Conservation (phyloP, 306 rosid species). For the Echinosophora koreensis region DNA sequence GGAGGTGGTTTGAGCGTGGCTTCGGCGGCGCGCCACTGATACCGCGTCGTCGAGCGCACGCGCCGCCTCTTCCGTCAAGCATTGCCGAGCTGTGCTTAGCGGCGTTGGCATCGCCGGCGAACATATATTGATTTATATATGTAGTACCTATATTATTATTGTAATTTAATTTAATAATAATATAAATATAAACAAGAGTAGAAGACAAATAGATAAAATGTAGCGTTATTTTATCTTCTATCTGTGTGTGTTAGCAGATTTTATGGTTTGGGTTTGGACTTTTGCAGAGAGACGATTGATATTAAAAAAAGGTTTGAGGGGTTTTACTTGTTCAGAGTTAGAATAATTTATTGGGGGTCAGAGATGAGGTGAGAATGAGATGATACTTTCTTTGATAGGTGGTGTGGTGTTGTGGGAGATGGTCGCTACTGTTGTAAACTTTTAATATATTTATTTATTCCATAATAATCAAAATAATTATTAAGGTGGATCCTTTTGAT, state of each 20-base stretch:
- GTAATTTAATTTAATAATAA: too few relatives aligned
- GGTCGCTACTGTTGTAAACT: not conserved
- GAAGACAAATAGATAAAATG: conserved; percentile 6
- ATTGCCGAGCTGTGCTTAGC: conserved; percentile 86
- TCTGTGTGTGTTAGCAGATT: not conserved
- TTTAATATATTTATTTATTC: too few relatives aligned
- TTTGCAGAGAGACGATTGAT: conserved; percentile 35
- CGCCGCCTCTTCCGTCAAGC: conserved; percentile 87
- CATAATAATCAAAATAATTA: too few relatives aligned
- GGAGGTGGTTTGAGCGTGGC: conserved; percentile 87
- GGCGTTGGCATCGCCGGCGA: conserved; percentile 99
- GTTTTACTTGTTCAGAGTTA: conserved; percentile 50
- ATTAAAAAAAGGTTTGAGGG: not conserved
- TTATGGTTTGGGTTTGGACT: conserved; percentile 37
- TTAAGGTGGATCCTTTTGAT: too few relatives aligned
- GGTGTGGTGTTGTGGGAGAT: not conserved
- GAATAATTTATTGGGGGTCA: conserved; percentile 36
- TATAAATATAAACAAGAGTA: not conserved
- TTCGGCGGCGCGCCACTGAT: conserved; percentile 75
- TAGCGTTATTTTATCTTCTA: not conserved
- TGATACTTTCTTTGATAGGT: too few relatives aligned
- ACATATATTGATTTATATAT: conserved; percentile 48
- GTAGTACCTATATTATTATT: not conserved
- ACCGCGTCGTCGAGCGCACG: conserved; percentile 87
- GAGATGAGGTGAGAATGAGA: not conserved